Conservation (phyloP, 2,329 filamentous ascomycete genomes). For the Didymella sp. region DNA sequence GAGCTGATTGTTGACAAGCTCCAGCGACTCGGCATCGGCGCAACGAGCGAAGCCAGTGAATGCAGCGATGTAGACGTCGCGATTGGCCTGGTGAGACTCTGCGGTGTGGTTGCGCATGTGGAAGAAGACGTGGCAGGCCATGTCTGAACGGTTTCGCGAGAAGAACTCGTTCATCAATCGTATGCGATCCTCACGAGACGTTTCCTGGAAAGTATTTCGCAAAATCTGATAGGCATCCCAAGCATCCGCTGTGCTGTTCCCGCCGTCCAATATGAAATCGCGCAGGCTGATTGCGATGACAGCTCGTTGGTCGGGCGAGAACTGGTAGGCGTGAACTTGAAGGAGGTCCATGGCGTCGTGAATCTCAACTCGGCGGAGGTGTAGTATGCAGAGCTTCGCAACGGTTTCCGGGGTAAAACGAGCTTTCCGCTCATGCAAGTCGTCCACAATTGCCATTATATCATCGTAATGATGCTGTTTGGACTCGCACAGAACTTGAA, state of each 20-base stretch:
- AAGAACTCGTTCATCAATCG: constrained; percentile 85
- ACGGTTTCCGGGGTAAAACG: constrained; percentile 77
- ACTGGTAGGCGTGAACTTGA: constrained; percentile 74
- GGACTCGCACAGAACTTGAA: constrained; percentile 70
- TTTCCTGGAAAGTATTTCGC: constrained; percentile 66
- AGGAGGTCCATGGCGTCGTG: constrained; percentile 83
- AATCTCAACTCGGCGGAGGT: constrained; percentile 77
- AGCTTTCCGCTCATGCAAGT: constrained; percentile 72
- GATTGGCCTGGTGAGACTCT: constrained; percentile 67
- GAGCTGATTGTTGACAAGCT: constrained; percentile 87
- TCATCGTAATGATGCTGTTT: constrained; percentile 70
- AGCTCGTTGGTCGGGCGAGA: constrained; percentile 72
- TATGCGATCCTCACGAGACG: constrained; percentile 69
- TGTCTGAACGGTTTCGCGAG: constrained; percentile 75
- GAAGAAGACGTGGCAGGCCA: constrained; percentile 85
- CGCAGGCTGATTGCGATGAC: constrained; percentile 71
- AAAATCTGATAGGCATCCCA: constrained; percentile 69
- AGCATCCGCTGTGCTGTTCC: constrained; percentile 68
- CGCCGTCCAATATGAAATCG: constrained; percentile 70
- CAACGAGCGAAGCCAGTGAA: constrained; percentile 75
- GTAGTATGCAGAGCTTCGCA: constrained; percentile 72
- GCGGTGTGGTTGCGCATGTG: constrained; percentile 87
- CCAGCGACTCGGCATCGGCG: constrained; percentile 68
- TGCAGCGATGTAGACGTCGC: constrained; percentile 77
- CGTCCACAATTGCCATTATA: constrained; percentile 75